Base-by-base conservation (phyloP, 2,329 filamentous ascomycete genomes). In the Cylindrodendrum hubeiense region DNA sequence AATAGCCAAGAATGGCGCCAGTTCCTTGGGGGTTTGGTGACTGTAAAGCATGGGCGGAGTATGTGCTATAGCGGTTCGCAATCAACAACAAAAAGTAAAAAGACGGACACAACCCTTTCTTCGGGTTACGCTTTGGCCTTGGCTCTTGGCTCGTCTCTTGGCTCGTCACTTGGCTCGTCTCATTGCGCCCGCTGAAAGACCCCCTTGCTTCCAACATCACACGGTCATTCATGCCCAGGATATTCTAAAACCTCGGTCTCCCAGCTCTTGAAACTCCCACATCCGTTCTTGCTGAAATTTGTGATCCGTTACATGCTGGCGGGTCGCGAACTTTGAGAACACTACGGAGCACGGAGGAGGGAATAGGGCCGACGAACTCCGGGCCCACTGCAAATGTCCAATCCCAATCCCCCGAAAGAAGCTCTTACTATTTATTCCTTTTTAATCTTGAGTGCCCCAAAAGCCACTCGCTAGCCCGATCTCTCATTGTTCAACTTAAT, bases 1-100 rank as follows among this genome's bases (percentile, higher is more conserved):
- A 44, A 53, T 22, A 33, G 57, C 49, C 57, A 52, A 60, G 57
- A 60, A 53, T 53, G 37, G 39, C 57, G 49, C 19, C 26, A 33
- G 46, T 24, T 21, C 28, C 19, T 50, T 34, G 33, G 1, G 33
- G 37, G 34, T 15, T 6, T 22, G 28, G 28, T 30, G 28, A 30
- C 28, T 10, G n/a, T n/a, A n/a, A n/a, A n/a, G n/a, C n/a, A 30
- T 30, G 28, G 7, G 28, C 28, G 5, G 12, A 10, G 37, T 39
- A 7, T 39, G 37, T 39, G 4, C 15, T 15, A 24, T 6, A 44
- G n/a, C n/a, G n/a, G n/a, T n/a, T n/a, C n/a, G n/a, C n/a, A 17
- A 24, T 19, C 37, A 17, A 8, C 13, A 39, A n/a, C 12, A 24
- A 21, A 44, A n/a, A 22, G n/a, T 5, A 47, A n/a, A 28, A 49